Evolutionary conservation across 148 eudicot genomes (phyloP).

Genomic region (Persicaria maculosa): DNA sequence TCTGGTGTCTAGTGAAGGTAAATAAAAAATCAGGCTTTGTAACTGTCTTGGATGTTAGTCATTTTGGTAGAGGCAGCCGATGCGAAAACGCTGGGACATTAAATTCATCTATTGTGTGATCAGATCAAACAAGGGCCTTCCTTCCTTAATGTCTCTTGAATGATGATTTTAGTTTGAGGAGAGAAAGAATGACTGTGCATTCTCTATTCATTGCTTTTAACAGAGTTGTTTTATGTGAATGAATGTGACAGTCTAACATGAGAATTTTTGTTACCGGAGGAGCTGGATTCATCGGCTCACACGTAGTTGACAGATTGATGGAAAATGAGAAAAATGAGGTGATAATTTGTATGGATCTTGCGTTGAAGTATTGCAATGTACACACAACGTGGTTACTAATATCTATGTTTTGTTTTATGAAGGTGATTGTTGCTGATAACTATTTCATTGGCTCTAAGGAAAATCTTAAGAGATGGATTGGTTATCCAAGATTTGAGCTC

Average conservation of each 20-base stretch:
- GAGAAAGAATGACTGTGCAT: not conserved
- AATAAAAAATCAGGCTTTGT: no score
- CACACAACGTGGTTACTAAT: not conserved
- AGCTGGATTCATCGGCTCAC: constrained; percentile 97
- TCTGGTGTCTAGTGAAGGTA: no score
- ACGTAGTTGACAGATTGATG: constrained; percentile 78
- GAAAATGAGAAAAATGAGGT: constrained; percentile 93
- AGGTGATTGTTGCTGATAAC: constrained; percentile 88
- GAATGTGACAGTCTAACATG: constrained; percentile 68
- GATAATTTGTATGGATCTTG: constrained; percentile 1
- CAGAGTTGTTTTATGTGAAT: not conserved
- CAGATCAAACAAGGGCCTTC: no score
- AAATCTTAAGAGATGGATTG: constrained; percentile 79
- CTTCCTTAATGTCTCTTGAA: no score
- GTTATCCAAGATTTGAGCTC: constrained; percentile 89
- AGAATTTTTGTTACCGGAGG: constrained; percentile 91
- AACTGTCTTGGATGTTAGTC: no score
- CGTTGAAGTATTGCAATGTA: not conserved
- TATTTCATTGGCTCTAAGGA: constrained; percentile 88
- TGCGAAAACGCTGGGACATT: no score
- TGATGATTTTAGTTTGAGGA: not conserved
- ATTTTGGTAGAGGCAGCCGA: no score
- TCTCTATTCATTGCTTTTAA: not conserved
- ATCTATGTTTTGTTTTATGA: not conserved
- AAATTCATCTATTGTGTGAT: no score